Conservation (phyloP, 2,329 filamentous ascomycete genomes). For the Pestalotiopsis sp. region DNA sequence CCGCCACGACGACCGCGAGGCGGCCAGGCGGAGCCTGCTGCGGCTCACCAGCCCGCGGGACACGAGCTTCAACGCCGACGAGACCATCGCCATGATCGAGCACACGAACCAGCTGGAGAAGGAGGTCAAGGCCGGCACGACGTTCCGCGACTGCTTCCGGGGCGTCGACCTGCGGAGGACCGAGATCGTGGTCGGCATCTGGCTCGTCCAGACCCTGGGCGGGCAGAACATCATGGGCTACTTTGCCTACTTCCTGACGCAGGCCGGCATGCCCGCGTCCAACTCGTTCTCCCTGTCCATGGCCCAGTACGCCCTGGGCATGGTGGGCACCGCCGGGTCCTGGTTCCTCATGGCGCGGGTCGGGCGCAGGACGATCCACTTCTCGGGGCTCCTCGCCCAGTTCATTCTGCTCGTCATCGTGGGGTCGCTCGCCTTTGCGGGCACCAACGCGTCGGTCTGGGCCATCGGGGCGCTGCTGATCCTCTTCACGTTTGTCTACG, state of each 20-base stretch:
- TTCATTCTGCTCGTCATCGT: conserved; percentile 41
- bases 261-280: conserved; percentile 44
- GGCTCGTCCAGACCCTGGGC: conserved; percentile 49
- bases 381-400: conserved; percentile 44
- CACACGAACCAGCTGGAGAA: conserved; percentile 55
- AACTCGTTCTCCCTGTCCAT: conserved; percentile 49
- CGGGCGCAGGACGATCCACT: conserved; percentile 52
- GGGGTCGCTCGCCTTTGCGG: conserved; percentile 39
- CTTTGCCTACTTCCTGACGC: conserved; percentile 46
- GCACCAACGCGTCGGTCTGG: conserved; percentile 37
- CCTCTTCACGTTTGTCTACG: conserved; percentile 55
- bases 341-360: conserved; percentile 52
- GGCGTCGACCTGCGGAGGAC: conserved; percentile 54
- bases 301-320: conserved; percentile 50
- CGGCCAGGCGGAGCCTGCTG: conserved; percentile 41
- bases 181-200: conserved; percentile 51
- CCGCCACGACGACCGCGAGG: conserved; percentile 41
- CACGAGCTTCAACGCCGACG: conserved; percentile 43
- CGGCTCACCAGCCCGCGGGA: conserved; percentile 42
- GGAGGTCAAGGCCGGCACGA: conserved; percentile 40
- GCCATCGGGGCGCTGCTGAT: conserved; percentile 50
- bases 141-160: conserved; percentile 54
- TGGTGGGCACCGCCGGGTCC: conserved; percentile 51
- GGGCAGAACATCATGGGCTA: conserved; percentile 53
- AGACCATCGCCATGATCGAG: conserved; percentile 54